Base-by-base conservation (phyloP, 768 basidiomycete species). In the Leccinum olivaceopallidum region DNA sequence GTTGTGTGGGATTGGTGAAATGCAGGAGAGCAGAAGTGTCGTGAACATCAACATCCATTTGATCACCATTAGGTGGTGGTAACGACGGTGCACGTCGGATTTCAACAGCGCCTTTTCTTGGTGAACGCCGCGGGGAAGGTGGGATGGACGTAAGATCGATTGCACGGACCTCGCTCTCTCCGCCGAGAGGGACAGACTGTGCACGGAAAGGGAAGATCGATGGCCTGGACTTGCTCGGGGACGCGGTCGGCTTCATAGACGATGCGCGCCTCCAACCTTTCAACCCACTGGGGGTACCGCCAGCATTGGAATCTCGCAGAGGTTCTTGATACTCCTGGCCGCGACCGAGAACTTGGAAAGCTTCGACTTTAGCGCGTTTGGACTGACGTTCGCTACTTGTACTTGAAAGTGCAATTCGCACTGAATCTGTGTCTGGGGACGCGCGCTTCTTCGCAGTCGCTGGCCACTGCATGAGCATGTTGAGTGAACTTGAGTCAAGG, bases 91-190 rank as follows among this genome's bases (percentile, higher is more conserved):
- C 72, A 49, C 73, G 67, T 30, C 36, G 67, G 16, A 75, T 48
- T 58, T 72, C 68, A 18, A 72, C 58, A 8, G 6, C 36, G 3
- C 32, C 30, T 47, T 65, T 71, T 30, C 50, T 59, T 42, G 72
- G 67, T 39, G 71, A 73, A 52, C 72, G 66, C 10, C 49, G 63
- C 7, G 73, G 73, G 49, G 73, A 74, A 52, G 63, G 65, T 22
- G 64, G 64, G 24, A 73, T 34, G 8, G 63, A 57, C 9, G 62
- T 65, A n/a, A 72, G 44, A 30, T 72, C 72, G 22, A 72, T 6
- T 48, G 62, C 52, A 10, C 20, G 66, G 47, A 63, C 56, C 8
- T 52, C 63, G 12, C 51, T 26, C 26, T 26, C 26, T 5, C 26
- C 26, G 0, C 26, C 26, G 26, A 26, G 26, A 26, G 26, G 26